Base-by-base conservation (phyloP, 2,329 filamentous ascomycete species). In the Cadophora malorum region DNA sequence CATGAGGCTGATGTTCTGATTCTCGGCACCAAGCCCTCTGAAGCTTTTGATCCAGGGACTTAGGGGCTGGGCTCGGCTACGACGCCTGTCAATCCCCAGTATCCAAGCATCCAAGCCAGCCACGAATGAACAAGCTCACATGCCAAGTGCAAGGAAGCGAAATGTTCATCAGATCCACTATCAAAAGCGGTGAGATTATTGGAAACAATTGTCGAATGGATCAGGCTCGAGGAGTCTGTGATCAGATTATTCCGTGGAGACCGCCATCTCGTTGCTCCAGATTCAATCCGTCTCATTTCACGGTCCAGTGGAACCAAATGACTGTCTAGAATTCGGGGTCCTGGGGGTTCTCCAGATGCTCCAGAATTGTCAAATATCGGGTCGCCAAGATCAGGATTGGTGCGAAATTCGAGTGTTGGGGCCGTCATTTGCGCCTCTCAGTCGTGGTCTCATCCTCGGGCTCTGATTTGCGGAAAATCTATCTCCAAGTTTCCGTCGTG, bases 401-500 rank as follows among this genome's bases (percentile, higher is more conserved):
- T 65, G 63, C 63, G 41, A 33, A 58, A 58, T 65, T 65, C 63
- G 63, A 38, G 25, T 49, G 8, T 49, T 35, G 23, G 28, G 50
- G 52, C 61, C 61, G 61, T 56, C 49, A 33, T 49, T 59, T 50
- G 23, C 49, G 33, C 45, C 63, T 65, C 53, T 21, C 53, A 33
- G 1, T 35, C 35, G 63, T 14, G 53, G 3, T 14, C 19, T 28
- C 3, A 21, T 58, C 38, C 63, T 47, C 38, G 63, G 2, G 3
- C 14, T 63, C 31, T 67, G 61, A 67, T 64, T 60, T 33, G 66
- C 58, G 66, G 66, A 67, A 67, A 23, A 67, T 61, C 16, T 45
- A 59, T 21, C n/a, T n/a, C 25, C 53, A 65, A 31, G 53, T 23
- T 60, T 64, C 63, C 66, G 63, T 53, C 50, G 52, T 41, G 45